Conservation (phyloP, 148 eudicot genomes). For the Arctostaphylos glauca region DNA sequence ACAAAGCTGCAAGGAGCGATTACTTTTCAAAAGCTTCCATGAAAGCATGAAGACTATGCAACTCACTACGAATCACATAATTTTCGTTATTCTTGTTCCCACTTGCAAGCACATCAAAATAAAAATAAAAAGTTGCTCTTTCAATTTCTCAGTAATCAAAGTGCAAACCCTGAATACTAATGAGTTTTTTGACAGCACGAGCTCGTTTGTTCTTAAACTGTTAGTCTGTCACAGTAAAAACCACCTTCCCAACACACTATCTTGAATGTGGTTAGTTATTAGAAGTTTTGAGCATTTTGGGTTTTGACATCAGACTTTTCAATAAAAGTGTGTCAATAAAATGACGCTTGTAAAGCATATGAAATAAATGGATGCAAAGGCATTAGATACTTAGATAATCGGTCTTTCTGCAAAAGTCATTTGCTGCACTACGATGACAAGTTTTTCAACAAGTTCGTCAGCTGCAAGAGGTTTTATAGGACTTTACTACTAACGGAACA, state of each 20-base stretch:
- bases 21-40: not conserved
- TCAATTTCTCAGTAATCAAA: not conserved
- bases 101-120: not conserved
- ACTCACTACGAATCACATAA: not conserved
- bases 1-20: slow-evolving; percentile 61
- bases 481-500: not conserved
- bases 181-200: not conserved
- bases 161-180: not conserved
- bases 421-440: not conserved
- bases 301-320: not conserved
- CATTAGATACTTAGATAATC: not conserved
- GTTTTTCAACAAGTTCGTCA: not conserved
- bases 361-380: not conserved
- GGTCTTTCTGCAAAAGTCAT: not conserved
- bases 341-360: not conserved
- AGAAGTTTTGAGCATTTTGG: not conserved
- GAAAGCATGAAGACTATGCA: not conserved
- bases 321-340: not conserved
- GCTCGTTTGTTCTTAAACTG: not conserved
- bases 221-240: not conserved
- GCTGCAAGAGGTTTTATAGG: not conserved
- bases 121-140: not conserved
- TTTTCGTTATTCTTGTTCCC: not conserved
- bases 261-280: not conserved
- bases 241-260: not conserved